Evolutionary conservation across 2,329 filamentous ascomycete genomes (phyloP), one percentile per base, ranked within the genome.

Genomic region (Pyricularia pennisetigena): DNA sequence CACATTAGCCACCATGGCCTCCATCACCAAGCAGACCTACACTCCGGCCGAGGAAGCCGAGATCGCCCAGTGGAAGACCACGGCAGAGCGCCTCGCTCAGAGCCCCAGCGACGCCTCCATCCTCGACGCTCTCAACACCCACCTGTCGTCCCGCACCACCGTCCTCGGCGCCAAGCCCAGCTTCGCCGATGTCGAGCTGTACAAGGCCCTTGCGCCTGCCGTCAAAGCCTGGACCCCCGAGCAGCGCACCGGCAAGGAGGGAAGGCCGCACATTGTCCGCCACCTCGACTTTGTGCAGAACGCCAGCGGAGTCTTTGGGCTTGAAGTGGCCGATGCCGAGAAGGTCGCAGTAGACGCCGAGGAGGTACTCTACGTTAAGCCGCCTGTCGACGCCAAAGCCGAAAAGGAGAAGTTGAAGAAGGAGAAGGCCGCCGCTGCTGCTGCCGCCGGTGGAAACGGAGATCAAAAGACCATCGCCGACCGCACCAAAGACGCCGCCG

Each of bases 391-490:
- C 73, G 88, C 91, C 74, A 97, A 96, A 85, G 93, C 93, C 68
- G 94, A 97, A 85, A 97, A 97, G 84, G 94, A 97, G 85, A 88
- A 90, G 65, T 87, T 94, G 80, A 97, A 97, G 90, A 97, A 96
- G 84, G 93, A 97, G 82, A 97, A 97, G 85, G 91, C 90, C 32
- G 88, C 87, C 16, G 85, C 85, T 1, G 85, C 85, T 0, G 86
- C 84, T 2, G 84, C 83, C 5, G 83, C 82, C 10, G 83, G 80
- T 35, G 78, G 78, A 6, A 77, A 75, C 10, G 79, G 79, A 9
- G 69, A 14, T 20, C 78, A 82, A 68, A 81, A 82, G 68, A 80
- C 81, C 2, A 76, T 89, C 35, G 83, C 82, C 59, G 86, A 89
- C 74, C 84, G 86, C 69, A 87, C 86, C 73, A 89, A 88, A 80